Conservation (phyloP, 2,329 filamentous ascomycete species). For the Zopfia rhizophila region DNA sequence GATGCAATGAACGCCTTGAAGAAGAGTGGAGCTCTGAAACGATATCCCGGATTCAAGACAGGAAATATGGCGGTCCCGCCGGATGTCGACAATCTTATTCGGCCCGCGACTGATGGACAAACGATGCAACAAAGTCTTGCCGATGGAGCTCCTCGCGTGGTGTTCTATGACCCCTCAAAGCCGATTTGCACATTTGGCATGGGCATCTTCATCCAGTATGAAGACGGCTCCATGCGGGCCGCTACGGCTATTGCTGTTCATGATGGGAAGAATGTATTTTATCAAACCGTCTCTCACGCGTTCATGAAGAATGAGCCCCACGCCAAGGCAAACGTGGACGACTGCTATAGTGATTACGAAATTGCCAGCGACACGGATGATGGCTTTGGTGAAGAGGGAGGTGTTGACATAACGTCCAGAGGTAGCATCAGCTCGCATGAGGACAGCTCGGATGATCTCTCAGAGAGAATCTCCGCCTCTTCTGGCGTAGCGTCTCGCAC, state of each 20-base stretch:
- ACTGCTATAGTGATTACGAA: too few species aligned
- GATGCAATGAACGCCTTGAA: conserved; percentile 15
- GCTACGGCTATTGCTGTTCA: conserved; percentile 15
- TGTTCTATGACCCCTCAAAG: too few species aligned
- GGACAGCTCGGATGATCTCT: too few species aligned
- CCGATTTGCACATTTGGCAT: conserved; percentile 1
- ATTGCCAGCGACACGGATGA: conserved; percentile 10
- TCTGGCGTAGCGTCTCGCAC: too few species aligned
- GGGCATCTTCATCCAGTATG: not conserved
- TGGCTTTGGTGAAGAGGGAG: conserved; percentile 8
- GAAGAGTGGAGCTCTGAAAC: conserved; percentile 17
- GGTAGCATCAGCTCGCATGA: conserved; percentile 13
- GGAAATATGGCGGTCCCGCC: conserved; percentile 23
- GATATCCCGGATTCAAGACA: conserved; percentile 15
- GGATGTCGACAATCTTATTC: conserved; percentile 23
- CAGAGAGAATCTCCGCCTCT: too few species aligned
- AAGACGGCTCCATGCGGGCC: too few species aligned
- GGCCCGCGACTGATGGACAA: conserved; percentile 2
- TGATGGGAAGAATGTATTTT: conserved; percentile 2
- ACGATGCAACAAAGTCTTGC: too few species aligned
- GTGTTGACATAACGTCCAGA: conserved; percentile 10
- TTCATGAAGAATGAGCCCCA: conserved; percentile 1
- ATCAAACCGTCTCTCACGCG: conserved; percentile 21
- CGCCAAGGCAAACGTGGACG: not conserved
- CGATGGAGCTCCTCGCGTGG: too few species aligned